A percentile compares a stretch with the other conserved stretches of the same genome.
These are phyloP conservation scores for Colletotrichum plurivorum DNA, from an alignment of 2,329 filamentous ascomycete genomes.

Conservation along the genomic window DNA sequence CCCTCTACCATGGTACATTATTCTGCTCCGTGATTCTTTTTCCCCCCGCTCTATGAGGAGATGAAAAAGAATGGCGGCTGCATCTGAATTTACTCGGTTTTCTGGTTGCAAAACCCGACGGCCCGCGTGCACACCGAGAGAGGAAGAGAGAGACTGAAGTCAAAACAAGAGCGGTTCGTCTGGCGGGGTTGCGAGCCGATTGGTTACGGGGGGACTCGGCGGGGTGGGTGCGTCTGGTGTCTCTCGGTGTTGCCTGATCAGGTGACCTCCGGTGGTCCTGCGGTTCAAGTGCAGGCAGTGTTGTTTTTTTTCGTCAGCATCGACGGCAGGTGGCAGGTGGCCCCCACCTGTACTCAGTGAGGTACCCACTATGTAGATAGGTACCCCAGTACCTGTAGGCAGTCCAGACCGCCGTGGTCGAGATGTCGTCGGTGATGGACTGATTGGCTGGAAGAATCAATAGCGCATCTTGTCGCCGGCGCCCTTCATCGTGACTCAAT, in stretches of 20 bases:
- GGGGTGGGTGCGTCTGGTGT: background rate
- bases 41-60: no score
- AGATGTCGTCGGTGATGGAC: no score
- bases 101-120: no score
- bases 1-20: background rate
- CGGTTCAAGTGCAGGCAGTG: no score
- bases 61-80: background rate
- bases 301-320: background rate
- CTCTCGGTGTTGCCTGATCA: background rate
- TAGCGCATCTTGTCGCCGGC: no score
- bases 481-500: no score
- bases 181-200: slow-evolving; percentile 5
- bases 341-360: background rate
- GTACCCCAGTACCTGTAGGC: no score
- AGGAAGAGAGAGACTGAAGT: slow-evolving; percentile 15
- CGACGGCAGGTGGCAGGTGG: background rate
- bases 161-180: slow-evolving; percentile 32
- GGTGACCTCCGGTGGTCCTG: background rate
- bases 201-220: background rate
- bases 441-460: no score
- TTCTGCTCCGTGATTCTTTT: background rate
- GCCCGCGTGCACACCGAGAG: background rate
- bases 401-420: no score
- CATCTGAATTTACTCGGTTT: no score
- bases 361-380: background rate